Evolutionary conservation across 2,329 filamentous ascomycete species (phyloP).

Genomic region (Aspergillus brunneoviolaceus): DNA sequence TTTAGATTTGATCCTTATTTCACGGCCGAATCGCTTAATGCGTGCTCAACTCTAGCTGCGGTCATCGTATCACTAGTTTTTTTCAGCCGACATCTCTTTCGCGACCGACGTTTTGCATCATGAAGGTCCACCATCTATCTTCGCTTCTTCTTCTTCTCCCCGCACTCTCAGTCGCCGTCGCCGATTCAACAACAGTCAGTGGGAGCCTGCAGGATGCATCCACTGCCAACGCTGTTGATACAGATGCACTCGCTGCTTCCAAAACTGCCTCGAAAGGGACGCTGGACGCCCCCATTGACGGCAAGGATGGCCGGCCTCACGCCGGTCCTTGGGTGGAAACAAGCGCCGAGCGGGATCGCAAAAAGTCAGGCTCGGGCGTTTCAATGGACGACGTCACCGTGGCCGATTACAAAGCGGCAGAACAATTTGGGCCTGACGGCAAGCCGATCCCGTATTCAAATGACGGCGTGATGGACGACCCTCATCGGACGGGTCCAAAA

Average conservation of each 20-base stretch:
- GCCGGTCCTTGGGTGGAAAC: slow-evolving; percentile 69
- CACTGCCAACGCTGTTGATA: slow-evolving; percentile 16
- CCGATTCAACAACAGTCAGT: slow-evolving; percentile 20
- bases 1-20: background rate
- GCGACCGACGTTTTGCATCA: background rate
- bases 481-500: slow-evolving; percentile 70
- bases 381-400: slow-evolving; percentile 34
- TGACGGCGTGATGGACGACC: slow-evolving; percentile 92
- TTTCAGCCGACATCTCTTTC: background rate
- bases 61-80: background rate
- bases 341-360: slow-evolving; percentile 48
- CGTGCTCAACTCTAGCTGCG: slow-evolving; percentile 6
- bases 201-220: slow-evolving; percentile 13
- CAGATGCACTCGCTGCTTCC: slow-evolving; percentile 19
- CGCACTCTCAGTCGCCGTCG: slow-evolving; percentile 30
- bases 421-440: slow-evolving; percentile 43
- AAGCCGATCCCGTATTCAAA: slow-evolving; percentile 54
- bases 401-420: slow-evolving; percentile 27
- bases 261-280: slow-evolving; percentile 51
- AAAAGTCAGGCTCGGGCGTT: slow-evolving; percentile 36
- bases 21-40: background rate
- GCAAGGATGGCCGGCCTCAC: slow-evolving; percentile 90
- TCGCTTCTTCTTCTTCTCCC: slow-evolving; percentile 39
- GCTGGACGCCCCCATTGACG: slow-evolving; percentile 86
- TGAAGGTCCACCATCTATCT: slow-evolving; percentile 19